A percentile compares a stretch with the other conserved stretches of the same genome.
Conservation (phyloP, 371 early-diverging fungal genomes). For the Coemansia sp. region DNA sequence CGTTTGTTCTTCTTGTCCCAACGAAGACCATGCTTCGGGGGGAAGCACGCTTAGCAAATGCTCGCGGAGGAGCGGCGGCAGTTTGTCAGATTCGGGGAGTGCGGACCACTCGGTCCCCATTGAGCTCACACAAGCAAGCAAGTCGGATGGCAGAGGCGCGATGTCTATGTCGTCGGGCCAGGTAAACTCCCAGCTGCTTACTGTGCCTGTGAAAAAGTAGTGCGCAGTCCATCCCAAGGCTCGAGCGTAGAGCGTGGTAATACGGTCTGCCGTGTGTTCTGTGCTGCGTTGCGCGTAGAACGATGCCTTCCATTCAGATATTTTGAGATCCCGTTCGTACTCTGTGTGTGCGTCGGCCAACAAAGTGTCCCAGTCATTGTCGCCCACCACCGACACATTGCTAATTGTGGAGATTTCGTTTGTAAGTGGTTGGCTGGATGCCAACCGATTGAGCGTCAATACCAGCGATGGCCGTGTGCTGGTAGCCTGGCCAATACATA, state of each 20-base stretch:
- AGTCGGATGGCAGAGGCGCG: constrained; percentile 33
- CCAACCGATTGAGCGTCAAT: not conserved
- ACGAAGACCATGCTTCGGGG: constrained; percentile 12
- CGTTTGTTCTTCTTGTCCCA: constrained; percentile 1
- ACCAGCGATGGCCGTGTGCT: not conserved
- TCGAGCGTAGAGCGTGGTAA: constrained; percentile 19
- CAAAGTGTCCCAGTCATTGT: constrained; percentile 26
- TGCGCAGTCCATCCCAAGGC: constrained; percentile 35
- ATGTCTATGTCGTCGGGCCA: constrained; percentile 29
- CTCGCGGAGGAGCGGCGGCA: constrained; percentile 26
- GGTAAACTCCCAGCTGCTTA: constrained; percentile 37
- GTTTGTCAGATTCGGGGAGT: not conserved
- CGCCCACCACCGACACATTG: constrained; percentile 20
- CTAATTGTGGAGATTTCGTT: not conserved
- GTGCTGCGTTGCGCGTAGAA: constrained; percentile 14
- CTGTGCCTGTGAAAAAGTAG: constrained; percentile 32
- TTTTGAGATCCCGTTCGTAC: constrained; percentile 9
- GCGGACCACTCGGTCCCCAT: not conserved
- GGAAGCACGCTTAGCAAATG: constrained; percentile 42
- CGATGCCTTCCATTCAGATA: constrained; percentile 12
- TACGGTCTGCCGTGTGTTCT: not conserved
- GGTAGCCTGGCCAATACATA: not conserved
- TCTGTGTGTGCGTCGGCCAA: constrained; percentile 25
- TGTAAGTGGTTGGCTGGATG: not conserved
- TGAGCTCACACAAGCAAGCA: constrained; percentile 3